Evolutionary conservation across 495 filamentous ascomycete species (phyloP).

Genomic region (Neurospora sp.): DNA sequence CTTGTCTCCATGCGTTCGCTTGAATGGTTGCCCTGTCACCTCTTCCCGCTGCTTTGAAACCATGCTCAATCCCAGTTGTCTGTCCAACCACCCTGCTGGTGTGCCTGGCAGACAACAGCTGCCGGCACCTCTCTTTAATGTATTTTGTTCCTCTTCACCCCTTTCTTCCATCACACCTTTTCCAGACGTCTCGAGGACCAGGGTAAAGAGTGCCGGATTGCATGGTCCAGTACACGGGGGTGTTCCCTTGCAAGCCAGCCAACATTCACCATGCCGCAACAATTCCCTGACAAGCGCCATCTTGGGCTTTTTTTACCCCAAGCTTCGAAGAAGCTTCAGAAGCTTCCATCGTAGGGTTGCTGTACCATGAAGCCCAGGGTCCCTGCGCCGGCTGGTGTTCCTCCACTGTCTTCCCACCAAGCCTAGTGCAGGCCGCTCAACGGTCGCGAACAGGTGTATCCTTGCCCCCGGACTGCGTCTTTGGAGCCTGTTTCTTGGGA

Average conservation of each 20-base stretch:
- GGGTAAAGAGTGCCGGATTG: slow-evolving; percentile 7
- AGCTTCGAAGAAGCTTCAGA: neutral
- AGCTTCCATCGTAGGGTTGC: neutral
- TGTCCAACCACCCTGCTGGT: slow-evolving; percentile 9
- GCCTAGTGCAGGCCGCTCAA: neutral
- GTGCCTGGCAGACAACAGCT: neutral
- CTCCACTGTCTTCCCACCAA: neutral
- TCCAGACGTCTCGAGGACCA: slow-evolving; percentile 6
- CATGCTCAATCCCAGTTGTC: slow-evolving; percentile 14
- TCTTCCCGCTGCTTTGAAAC: slow-evolving; percentile 14
- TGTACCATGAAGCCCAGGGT: neutral
- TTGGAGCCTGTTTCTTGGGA: neutral
- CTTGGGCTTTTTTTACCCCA: neutral
- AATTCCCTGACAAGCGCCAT: neutral
- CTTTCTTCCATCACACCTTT: slow-evolving; percentile 12
- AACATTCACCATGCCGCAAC: neutral
- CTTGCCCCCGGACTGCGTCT: neutral
- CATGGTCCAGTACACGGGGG: slow-evolving; percentile 15
- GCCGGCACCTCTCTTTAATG: neutral
- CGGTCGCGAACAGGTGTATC: neutral
- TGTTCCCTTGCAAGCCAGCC: neutral
- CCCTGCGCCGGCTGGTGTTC: neutral
- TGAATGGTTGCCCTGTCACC: slow-evolving; percentile 14
- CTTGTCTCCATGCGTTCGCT: slow-evolving; percentile 13
- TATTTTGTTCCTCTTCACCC: neutral